Percentiles rank a stretch among this genome's conserved stretches.
Conservation (phyloP, 2,329 filamentous ascomycete genomes). For the Epicoccum sorghinum region DNA sequence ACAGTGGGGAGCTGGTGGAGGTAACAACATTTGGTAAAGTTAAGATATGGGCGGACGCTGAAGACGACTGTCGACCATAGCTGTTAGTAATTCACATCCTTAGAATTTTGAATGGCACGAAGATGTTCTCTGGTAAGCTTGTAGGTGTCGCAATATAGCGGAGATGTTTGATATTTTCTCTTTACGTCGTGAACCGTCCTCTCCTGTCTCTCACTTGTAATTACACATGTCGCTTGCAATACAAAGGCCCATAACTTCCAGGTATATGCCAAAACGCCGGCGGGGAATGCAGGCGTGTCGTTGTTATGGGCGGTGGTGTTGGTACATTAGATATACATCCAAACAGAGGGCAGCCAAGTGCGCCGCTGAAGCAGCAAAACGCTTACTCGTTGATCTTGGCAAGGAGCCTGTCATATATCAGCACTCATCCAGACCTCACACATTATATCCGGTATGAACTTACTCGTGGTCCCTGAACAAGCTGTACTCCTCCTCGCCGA, state of each 20-base stretch:
- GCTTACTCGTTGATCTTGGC: slow-evolving; percentile 97
- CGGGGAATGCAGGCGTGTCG: slow-evolving; percentile 37
- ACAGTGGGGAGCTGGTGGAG: slow-evolving; percentile 41
- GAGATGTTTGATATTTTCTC: slow-evolving; percentile 28
- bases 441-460: slow-evolving; percentile 51
- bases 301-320: slow-evolving; percentile 26
- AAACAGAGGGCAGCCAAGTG: not conserved
- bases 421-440: not conserved
- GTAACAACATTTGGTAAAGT: slow-evolving; percentile 34
- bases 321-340: slow-evolving; percentile 40
- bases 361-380: not conserved
- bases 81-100: too few relatives aligned
- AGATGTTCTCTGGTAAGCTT: not conserved
- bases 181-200: slow-evolving; percentile 11
- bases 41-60: not conserved
- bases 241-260: slow-evolving; percentile 16
- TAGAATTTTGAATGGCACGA: not conserved
- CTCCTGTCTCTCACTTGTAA: slow-evolving; percentile 13
- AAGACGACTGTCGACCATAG: not conserved
- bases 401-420: slow-evolving; percentile 69
- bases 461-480: slow-evolving; percentile 99
- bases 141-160: slow-evolving; percentile 9
- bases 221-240: slow-evolving; percentile 21
- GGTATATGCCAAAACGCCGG: slow-evolving; percentile 38
- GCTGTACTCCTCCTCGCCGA: slow-evolving; percentile 94